A percentile compares a stretch with the other conserved stretches of the same genome.
phyloP scores from a whole-genome alignment of 2,329 filamentous ascomycete genomes.

The Orbilia oligospora region DNA sequence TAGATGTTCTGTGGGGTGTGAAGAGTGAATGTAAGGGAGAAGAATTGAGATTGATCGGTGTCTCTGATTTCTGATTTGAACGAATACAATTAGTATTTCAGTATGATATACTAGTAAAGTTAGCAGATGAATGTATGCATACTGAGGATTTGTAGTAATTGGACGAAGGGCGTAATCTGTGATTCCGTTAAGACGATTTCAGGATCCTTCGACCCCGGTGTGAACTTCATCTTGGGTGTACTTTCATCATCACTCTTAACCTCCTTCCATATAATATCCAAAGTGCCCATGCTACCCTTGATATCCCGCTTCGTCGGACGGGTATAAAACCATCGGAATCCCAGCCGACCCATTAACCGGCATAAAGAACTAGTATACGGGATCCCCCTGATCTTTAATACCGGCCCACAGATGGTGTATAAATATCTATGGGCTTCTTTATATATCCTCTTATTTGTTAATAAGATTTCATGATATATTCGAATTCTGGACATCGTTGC shows the following conservation, averaged over 20 bases:
- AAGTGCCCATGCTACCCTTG: conserved; percentile 11
- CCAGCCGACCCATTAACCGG: conserved; percentile 36
- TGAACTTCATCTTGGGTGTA: background rate
- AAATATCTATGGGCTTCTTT: conserved; percentile 42
- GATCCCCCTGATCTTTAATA: conserved; percentile 33
- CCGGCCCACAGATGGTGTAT: conserved; percentile 36
- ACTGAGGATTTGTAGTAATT: conserved; percentile 46
- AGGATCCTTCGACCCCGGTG: conserved; percentile 6
- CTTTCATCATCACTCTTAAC: background rate
- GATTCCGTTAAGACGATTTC: conserved; percentile 32
- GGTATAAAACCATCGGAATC: conserved; percentile 44
- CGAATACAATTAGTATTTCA: too few species aligned
- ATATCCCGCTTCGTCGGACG: background rate
- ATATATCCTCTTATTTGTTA: conserved; percentile 45
- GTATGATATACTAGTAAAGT: too few species aligned
- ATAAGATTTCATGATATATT: conserved; percentile 40
- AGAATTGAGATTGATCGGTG: conserved; percentile 8
- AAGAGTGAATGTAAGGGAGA: conserved; percentile 25
- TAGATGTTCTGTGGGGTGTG: conserved; percentile 29
- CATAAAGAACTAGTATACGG: conserved; percentile 40
- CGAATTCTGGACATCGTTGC: conserved; percentile 31
- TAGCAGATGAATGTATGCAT: background rate
- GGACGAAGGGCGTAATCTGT: conserved; percentile 37
- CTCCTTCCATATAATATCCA: conserved; percentile 41
- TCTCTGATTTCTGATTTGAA: conserved; percentile 40